Base-by-base conservation (phyloP, 371 early-diverging fungal genomes). In the Rhizopus delemar region DNA sequence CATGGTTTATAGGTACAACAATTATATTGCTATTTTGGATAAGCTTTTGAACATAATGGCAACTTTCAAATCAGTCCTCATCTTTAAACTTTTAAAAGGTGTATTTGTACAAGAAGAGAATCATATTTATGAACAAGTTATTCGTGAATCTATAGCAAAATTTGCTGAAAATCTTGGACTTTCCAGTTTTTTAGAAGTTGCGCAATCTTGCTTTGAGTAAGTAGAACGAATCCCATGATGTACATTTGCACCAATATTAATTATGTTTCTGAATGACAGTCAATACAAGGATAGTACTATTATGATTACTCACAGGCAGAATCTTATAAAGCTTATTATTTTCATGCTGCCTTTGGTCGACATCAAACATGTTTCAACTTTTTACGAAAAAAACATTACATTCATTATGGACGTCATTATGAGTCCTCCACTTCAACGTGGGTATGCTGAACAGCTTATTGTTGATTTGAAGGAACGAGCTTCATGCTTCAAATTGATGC, bases 61-160 rank as follows among this genome's bases (percentile, higher is more conserved):
- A 5, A 62, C 62, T 0, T 66, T 75, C 9, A 72, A 76, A 45
- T 81, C 78, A 4, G 60, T 65, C 1, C 63, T 66, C 3, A 55
- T 90, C 1, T 84, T 85, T 53, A 75, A 81, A 31, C 58, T 75
- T 0, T 57, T 89, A 29, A 68, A 83, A 31, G 69, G 74, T 0
- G 73, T 84, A 9, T 68, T 88, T 38, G 81, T 86, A 38, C 80
- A 85, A 41, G 82, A 86, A 41, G 60, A 69, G 3, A 66, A 84
- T 11, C 84, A 87, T 49, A 62, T 70, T 0, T 81, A 84, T 45
- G 76, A 78, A 12, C 68, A 71, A 15, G 65, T 60, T 7, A 76
- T 85, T 15, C 64, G 72, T 6, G 62, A 59, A 4, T 55, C 56
- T 28, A 68, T 83, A 8, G 65, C 74, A 0, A 72, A 60, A 0